Evolutionary conservation across 2,329 filamentous ascomycete genomes (phyloP).

Genomic region (Paecilomyces variotii): DNA sequence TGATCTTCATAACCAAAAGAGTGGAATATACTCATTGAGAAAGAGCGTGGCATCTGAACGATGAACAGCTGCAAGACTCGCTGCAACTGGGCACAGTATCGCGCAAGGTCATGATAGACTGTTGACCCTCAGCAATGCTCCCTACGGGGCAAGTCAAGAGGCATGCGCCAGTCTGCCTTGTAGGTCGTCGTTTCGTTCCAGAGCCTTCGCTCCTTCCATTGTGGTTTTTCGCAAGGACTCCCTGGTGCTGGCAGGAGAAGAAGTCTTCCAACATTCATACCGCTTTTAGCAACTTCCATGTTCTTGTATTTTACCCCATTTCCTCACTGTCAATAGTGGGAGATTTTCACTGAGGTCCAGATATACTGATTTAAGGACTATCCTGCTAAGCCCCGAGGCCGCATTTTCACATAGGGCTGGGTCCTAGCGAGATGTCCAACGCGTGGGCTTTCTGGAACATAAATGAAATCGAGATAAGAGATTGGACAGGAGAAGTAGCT

Average conservation of each 20-base stretch:
- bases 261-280: not conserved
- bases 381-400: not conserved
- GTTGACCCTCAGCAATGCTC: not conserved
- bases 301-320: not conserved
- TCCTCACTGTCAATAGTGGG: not conserved
- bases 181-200: not conserved
- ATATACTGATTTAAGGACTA: not conserved
- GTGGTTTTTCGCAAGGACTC: not conserved
- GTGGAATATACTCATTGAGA: not conserved
- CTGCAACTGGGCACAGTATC: not conserved
- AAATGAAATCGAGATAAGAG: not conserved
- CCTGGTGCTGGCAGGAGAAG: not conserved
- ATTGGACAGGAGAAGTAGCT: not conserved
- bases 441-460: not conserved
- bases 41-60: not conserved
- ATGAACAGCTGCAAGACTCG: not conserved
- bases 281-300: no score
- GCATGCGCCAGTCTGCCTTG: not conserved
- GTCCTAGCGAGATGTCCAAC: not conserved
- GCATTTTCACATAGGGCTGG: not conserved
- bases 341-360: not conserved
- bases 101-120: not conserved
- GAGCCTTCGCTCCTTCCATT: not conserved
- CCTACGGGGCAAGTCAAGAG: not conserved
- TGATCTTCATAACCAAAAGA: not conserved